These are phyloP conservation scores for Pyrenophora seminiperda DNA, from an alignment of 2,329 filamentous ascomycete species.

Conservation along the genomic window DNA sequence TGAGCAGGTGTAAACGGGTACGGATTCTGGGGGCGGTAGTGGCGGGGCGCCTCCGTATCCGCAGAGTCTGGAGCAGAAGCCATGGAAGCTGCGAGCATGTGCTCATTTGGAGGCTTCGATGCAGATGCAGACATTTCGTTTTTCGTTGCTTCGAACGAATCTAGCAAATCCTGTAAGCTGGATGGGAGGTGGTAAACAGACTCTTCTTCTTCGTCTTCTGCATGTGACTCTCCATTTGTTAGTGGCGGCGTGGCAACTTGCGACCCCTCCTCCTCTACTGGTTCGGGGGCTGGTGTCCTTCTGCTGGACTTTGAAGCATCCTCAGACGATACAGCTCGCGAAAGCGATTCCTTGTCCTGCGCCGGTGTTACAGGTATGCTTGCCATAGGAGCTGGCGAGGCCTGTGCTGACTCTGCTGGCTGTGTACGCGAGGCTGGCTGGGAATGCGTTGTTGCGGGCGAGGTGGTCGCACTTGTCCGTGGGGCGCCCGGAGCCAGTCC, in stretches of 20 bases:
- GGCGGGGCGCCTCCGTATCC: slow-evolving; percentile 81
- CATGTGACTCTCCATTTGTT: slow-evolving; percentile 60
- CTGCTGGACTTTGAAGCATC: slow-evolving; percentile 33
- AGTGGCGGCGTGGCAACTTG: slow-evolving; percentile 47
- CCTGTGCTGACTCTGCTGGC: slow-evolving; percentile 47
- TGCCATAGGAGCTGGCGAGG: slow-evolving; percentile 55
- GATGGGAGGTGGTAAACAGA: slow-evolving; percentile 92
- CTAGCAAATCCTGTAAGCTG: slow-evolving; percentile 84
- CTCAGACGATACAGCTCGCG: slow-evolving; percentile 39
- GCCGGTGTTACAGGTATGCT: slow-evolving; percentile 55
- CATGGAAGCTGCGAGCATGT: slow-evolving; percentile 77
- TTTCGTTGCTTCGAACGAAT: slow-evolving; percentile 86
- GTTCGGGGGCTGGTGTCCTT: slow-evolving; percentile 39
- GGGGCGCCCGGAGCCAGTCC: slow-evolving; percentile 57
- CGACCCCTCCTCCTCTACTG: slow-evolving; percentile 42
- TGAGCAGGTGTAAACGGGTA: slow-evolving; percentile 76
- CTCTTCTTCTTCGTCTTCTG: slow-evolving; percentile 67
- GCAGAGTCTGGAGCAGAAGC: slow-evolving; percentile 72
- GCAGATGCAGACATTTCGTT: slow-evolving; percentile 65
- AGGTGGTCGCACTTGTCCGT: slow-evolving; percentile 62
- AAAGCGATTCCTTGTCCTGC: slow-evolving; percentile 50
- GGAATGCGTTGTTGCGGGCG: slow-evolving; percentile 51
- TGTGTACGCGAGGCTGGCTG: slow-evolving; percentile 49
- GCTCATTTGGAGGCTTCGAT: slow-evolving; percentile 68
- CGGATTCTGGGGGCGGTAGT: slow-evolving; percentile 82